A percentile compares a stretch with the other conserved stretches of the same genome.
Conservation (phyloP, 2,329 filamentous ascomycete genomes). For the Sodiomyces alkalinus region DNA sequence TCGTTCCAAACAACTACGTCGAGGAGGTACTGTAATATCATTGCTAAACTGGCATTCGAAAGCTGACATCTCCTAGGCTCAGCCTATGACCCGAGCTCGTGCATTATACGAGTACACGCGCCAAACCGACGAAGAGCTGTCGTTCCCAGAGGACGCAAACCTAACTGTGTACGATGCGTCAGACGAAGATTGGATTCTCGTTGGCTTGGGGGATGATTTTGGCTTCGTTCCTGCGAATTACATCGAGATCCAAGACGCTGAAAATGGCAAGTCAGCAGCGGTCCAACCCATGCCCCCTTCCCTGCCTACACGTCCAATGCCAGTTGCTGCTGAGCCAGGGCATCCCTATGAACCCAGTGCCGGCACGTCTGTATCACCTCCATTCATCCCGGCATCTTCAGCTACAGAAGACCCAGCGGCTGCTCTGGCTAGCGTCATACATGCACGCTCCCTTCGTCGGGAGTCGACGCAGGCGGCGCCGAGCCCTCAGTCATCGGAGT, state of each 20-base stretch:
- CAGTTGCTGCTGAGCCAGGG: not conserved
- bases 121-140: slow-evolving; percentile 95
- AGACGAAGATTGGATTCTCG: slow-evolving; percentile 93
- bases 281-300: slow-evolving; percentile 19
- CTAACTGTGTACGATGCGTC: slow-evolving; percentile 78
- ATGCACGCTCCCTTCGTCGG: slow-evolving; percentile 20
- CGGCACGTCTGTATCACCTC: slow-evolving; percentile 9
- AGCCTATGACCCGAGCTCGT: slow-evolving; percentile 50
- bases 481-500: too few species aligned
- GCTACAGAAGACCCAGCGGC: slow-evolving; percentile 30
- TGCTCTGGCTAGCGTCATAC: slow-evolving; percentile 41
- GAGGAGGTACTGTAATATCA: slow-evolving; percentile 83
- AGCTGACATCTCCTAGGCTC: slow-evolving; percentile 28
- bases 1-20: slow-evolving; percentile 91
- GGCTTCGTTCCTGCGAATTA: slow-evolving; percentile 96
- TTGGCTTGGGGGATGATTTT: slow-evolving; percentile 70
- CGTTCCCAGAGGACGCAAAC: slow-evolving; percentile 76
- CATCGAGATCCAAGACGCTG: slow-evolving; percentile 52
- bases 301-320: slow-evolving; percentile 9
- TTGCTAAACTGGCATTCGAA: too few species aligned
- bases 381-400: slow-evolving; percentile 6
- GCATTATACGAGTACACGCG: slow-evolving; percentile 97
- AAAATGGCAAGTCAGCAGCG: slow-evolving; percentile 23
- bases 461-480: slow-evolving; percentile 3
- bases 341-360: slow-evolving; percentile 4